Base-by-base conservation (phyloP, 441 rosid genomes). In the Theobroma grandiflorum region DNA sequence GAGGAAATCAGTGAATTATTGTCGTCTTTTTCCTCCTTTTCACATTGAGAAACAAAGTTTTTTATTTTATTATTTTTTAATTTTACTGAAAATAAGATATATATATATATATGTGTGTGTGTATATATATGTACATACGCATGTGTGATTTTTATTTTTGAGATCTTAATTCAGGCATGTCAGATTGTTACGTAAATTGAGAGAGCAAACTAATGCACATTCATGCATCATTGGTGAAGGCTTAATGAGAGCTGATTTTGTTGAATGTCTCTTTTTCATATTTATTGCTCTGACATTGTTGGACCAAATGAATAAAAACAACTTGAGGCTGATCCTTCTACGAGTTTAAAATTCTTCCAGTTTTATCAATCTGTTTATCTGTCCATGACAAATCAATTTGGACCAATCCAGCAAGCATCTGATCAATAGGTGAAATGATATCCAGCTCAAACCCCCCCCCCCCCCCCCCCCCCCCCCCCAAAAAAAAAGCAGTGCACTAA, bases 251-350 rank as follows among this genome's bases (percentile, higher is more conserved):
- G 47, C 47, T 22, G 16, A 52, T 64, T 38, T 42, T 59, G 2
- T 31, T 45, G 37, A 63, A 3, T 37, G 45, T 62, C 71, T 47
- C 2, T 71, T 35, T 42, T 75, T 14, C 37, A 15, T 50, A 37
- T 63, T 42, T 37, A 62, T 38, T 62, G 20, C 37, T 37, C 63
- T 71, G 81, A 71, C 76, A 33, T 62, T 50, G 10, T 15, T 7
- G 12, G 4, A 16, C n/a, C 15, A 10, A 18, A 42, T 20, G 43
- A 59, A 26, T 43, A 59, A 50, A 20, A 78, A 62, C 50, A 37
- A 40, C 52, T 9, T 58, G 75, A 78, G 72, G 75, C 67, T 42
- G 58, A 70, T 66, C 52, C 59, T 20, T 70, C 57, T 10, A 11
- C 64, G 3, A 3, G 16, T 22, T 59, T 26, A 37, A 59, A 22